A percentile compares a stretch with the other conserved stretches of the same genome.
These are phyloP conservation scores for Globisporangium perplexum DNA, from an alignment of 352 stramenopile species.

Conservation along the genomic window DNA sequence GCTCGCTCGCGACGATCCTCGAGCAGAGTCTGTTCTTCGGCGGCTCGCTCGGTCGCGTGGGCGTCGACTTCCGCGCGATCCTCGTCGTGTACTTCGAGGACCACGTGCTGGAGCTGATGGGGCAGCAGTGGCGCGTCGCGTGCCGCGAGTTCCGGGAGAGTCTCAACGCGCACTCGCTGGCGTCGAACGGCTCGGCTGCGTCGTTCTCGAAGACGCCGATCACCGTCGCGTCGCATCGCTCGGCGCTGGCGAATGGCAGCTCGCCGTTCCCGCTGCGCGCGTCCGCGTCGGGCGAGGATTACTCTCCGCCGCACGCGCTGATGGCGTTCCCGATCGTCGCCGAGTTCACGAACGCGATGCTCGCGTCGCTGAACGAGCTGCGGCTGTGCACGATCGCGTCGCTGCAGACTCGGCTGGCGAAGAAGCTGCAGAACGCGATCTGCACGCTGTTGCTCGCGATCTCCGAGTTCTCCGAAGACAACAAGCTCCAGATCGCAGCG, in stretches of 20 bases:
- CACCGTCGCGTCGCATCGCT: conserved; percentile 66
- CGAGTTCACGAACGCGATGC: conserved; percentile 78
- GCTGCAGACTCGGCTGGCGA: conserved; percentile 45
- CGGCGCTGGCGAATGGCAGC: conserved; percentile 7
- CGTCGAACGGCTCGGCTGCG: conserved; percentile 3
- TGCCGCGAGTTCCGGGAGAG: conserved; percentile 61
- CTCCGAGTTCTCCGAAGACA: conserved; percentile 47
- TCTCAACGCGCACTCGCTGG: conserved; percentile 36
- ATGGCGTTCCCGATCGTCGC: conserved; percentile 86
- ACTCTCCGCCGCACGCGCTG: conserved; percentile 65
- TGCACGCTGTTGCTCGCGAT: conserved; percentile 43
- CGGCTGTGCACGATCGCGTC: conserved; percentile 67
- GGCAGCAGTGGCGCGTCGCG: conserved; percentile 44
- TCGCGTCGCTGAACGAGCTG: conserved; percentile 83
- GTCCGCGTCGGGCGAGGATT: conserved; percentile 24
- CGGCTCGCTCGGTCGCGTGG: conserved; percentile 70
- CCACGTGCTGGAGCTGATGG: conserved; percentile 66
- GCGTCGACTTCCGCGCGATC: conserved; percentile 77
- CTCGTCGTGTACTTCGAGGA: conserved; percentile 81
- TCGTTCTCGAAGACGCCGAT: conserved; percentile 50
- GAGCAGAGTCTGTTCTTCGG: conserved; percentile 87
- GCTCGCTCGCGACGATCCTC: conserved; percentile 68
- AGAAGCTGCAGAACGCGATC: conserved; percentile 53
- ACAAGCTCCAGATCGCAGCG: conserved; percentile 21
- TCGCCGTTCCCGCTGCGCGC: conserved; percentile 9